A percentile compares a stretch with the other conserved stretches of the same genome.
Evolutionary conservation across 257 asterid genomes (phyloP).

Genomic region (Solanum medicagineum): DNA sequence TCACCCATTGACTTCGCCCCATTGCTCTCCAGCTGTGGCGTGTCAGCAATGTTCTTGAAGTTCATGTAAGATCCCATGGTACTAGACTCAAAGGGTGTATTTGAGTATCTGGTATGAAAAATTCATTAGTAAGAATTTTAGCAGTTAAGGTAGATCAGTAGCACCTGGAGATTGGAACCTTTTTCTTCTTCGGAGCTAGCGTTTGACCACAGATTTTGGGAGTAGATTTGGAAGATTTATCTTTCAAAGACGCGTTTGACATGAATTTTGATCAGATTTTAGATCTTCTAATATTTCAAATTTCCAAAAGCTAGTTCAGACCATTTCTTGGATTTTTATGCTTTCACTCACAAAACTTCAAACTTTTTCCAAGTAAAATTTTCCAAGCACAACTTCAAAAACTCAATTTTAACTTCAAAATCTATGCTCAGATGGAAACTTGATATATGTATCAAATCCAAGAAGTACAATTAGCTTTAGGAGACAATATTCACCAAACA

Average conservation of each 20-base stretch:
- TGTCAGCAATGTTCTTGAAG: slow-evolving; percentile 55
- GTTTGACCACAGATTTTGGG: not conserved
- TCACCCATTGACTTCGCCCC: slow-evolving; percentile 31
- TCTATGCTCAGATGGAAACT: not conserved
- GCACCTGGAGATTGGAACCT: not conserved
- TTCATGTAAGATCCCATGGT: slow-evolving; percentile 70
- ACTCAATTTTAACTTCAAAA: not conserved
- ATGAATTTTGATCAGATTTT: not conserved
- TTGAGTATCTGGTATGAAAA: slow-evolving; percentile 19
- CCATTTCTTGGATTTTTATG: not conserved
- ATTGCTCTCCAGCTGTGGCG: slow-evolving; percentile 32
- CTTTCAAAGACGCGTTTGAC: not conserved
- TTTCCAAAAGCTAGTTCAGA: not conserved
- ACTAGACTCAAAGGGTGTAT: not conserved
- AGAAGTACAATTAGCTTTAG: not conserved
- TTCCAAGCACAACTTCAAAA: not conserved
- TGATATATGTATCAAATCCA: not conserved
- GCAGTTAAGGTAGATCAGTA: not conserved
- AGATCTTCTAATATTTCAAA: not conserved
- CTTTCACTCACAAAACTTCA: not conserved
- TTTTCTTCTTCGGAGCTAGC: not conserved
- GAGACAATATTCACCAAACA: not conserved
- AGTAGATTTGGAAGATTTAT: not conserved
- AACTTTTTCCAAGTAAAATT: not conserved
- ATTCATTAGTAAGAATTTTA: slow-evolving; percentile 4